These are phyloP conservation scores for Pleurotus platypus DNA, from an alignment of 768 basidiomycete species.

Conservation along the genomic window DNA sequence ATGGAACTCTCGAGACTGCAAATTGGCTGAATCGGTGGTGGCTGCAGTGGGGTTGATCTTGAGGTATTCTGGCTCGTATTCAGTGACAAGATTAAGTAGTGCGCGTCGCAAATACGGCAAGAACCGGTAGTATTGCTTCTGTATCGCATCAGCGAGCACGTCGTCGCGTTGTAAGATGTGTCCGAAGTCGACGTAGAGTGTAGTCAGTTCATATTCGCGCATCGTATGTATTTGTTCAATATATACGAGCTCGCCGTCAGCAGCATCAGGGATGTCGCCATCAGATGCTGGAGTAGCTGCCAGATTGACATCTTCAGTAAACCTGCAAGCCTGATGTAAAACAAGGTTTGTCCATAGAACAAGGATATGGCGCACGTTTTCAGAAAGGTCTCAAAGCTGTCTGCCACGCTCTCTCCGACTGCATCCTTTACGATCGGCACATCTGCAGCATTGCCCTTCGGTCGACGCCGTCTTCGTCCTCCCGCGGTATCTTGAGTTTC, in stretches of 20 bases:
- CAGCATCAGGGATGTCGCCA: slow-evolving; percentile 50
- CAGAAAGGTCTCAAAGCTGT: slow-evolving; percentile 88
- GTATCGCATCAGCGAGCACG: slow-evolving; percentile 89
- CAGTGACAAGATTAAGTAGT: slow-evolving; percentile 82
- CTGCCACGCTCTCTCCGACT: slow-evolving; percentile 92
- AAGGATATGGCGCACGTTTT: slow-evolving; percentile 62
- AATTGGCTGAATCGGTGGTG: slow-evolving; percentile 79
- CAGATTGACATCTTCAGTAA: slow-evolving; percentile 75
- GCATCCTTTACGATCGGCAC: slow-evolving; percentile 89
- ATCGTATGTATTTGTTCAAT: slow-evolving; percentile 93
- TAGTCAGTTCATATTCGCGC: slow-evolving; percentile 92
- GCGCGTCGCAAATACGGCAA: slow-evolving; percentile 92
- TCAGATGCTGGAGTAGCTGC: slow-evolving; percentile 80
- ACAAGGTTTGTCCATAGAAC: background rate
- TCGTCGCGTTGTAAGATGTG: slow-evolving; percentile 91
- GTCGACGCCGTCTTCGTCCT: slow-evolving; percentile 35
- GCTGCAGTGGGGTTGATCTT: slow-evolving; percentile 92
- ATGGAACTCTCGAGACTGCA: slow-evolving; percentile 90
- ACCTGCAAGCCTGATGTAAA: slow-evolving; percentile 44
- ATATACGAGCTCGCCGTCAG: slow-evolving; percentile 71
- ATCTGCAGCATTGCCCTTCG: slow-evolving; percentile 56
- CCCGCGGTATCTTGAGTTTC: slow-evolving; percentile 33
- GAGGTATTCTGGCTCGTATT: slow-evolving; percentile 90
- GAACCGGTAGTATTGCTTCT: slow-evolving; percentile 95
- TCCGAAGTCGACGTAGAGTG: slow-evolving; percentile 93